Conservation (phyloP, 2,329 filamentous ascomycete genomes). For the Macrophomina phaseolina region DNA sequence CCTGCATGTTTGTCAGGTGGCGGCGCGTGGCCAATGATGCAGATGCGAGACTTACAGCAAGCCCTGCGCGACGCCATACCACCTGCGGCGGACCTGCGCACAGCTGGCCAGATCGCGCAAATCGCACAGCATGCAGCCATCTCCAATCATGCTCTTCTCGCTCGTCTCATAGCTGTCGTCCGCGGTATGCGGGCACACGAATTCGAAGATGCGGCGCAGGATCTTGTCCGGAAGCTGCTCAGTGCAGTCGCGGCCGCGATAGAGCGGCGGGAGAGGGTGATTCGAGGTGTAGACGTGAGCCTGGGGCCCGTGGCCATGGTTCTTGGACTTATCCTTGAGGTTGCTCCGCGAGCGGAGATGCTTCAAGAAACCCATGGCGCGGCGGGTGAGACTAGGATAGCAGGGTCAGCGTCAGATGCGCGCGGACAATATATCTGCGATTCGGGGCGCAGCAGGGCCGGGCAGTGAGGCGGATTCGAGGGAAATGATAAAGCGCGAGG, state of each 20-base stretch:
- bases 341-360: slow-evolving; percentile 53
- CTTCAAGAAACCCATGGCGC: slow-evolving; percentile 58
- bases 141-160: slow-evolving; percentile 77
- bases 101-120: slow-evolving; percentile 86
- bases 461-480: not conserved
- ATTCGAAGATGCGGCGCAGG: slow-evolving; percentile 76
- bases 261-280: slow-evolving; percentile 36
- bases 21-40: slow-evolving; percentile 28
- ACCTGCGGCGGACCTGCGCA: slow-evolving; percentile 73
- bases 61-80: slow-evolving; percentile 65
- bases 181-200: slow-evolving; percentile 80
- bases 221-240: slow-evolving; percentile 68
- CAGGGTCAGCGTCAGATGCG: slow-evolving; percentile 17
- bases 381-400: slow-evolving; percentile 27
- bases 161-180: slow-evolving; percentile 82
- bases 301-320: slow-evolving; percentile 28
- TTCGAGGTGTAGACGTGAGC: slow-evolving; percentile 34
- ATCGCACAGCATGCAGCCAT: slow-evolving; percentile 92
- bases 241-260: slow-evolving; percentile 49
- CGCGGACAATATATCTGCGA: slow-evolving; percentile 29
- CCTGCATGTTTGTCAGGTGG: slow-evolving; percentile 51
- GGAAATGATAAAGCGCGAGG: not conserved
- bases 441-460: slow-evolving; percentile 18
- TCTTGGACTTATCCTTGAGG: slow-evolving; percentile 35
- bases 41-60: slow-evolving; percentile 63